These are phyloP conservation scores for Lotus japonicus DNA, from an alignment of 306 rosid genomes.

Conservation along the genomic window DNA sequence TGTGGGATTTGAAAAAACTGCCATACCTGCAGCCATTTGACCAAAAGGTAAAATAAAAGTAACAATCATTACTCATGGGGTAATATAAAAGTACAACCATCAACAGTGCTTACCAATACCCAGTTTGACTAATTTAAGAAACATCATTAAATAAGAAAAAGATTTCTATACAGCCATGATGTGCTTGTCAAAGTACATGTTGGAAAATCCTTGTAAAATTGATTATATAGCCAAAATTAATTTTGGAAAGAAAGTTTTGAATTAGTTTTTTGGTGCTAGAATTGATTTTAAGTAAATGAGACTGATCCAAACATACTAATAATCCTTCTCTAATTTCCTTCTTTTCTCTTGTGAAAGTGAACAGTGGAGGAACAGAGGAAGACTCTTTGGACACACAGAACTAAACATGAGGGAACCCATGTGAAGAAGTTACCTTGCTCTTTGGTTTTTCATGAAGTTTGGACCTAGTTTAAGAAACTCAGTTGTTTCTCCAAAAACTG, in stretches of 20 bases:
- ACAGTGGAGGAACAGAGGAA: slow-evolving; percentile 1
- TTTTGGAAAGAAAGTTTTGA: too few species aligned
- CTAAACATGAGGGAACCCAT: not conserved
- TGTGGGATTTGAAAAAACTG: slow-evolving; percentile 90
- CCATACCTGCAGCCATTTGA: slow-evolving; percentile 60
- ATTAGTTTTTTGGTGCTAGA: too few species aligned
- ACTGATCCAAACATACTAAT: not conserved
- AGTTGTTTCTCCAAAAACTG: slow-evolving; percentile 87
- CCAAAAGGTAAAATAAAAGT: slow-evolving; percentile 9
- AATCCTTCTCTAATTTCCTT: not conserved
- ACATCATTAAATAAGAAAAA: slow-evolving; percentile 17
- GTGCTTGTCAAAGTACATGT: not conserved
- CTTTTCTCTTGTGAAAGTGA: slow-evolving; percentile 15
- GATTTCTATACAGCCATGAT: slow-evolving; percentile 9
- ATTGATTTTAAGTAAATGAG: too few species aligned
- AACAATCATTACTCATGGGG: slow-evolving; percentile 23
- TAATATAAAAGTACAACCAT: slow-evolving; percentile 33
- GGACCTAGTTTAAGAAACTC: slow-evolving; percentile 98
- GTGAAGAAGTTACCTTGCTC: slow-evolving; percentile 62
- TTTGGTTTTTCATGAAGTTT: slow-evolving; percentile 83
- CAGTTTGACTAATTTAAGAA: slow-evolving; percentile 28
- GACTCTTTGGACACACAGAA: not conserved
- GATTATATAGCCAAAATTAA: too few species aligned
- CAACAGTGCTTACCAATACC: slow-evolving; percentile 27
- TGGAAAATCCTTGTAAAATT: too few species aligned